These are phyloP conservation scores for Pyrus bretschneideri DNA, from an alignment of 306 rosid species.

Conservation along the genomic window DNA sequence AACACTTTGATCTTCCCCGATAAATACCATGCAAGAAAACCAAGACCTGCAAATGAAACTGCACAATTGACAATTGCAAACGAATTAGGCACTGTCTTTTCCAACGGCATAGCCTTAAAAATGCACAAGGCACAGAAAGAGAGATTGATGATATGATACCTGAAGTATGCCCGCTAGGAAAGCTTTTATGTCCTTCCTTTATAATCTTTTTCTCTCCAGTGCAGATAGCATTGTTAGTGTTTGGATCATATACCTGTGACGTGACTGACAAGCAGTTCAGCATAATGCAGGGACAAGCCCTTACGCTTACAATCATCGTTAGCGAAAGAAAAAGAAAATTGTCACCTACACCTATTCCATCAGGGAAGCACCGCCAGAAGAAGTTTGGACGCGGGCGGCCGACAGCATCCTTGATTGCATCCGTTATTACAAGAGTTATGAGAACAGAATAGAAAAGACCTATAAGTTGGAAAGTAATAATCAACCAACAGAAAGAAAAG, in stretches of 20 bases:
- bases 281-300: not conserved
- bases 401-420: constrained; percentile 46
- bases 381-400: constrained; percentile 55
- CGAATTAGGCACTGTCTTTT: constrained; percentile 1
- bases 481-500: not conserved
- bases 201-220: constrained; percentile 14
- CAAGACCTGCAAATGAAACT: constrained; percentile 57
- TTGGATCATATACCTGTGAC: constrained; percentile 24
- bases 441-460: constrained; percentile 34
- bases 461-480: not conserved
- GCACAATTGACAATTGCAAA: constrained; percentile 18
- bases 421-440: constrained; percentile 51
- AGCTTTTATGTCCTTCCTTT: constrained; percentile 54
- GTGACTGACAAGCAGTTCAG: not conserved
- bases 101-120: not conserved
- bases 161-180: constrained; percentile 57
- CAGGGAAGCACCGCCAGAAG: constrained; percentile 43
- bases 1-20: constrained; percentile 47
- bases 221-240: constrained; percentile 28
- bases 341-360: constrained; percentile 31
- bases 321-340: not conserved
- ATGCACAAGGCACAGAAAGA: not conserved
- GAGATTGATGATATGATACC: constrained; percentile 12
- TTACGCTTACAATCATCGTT: too few species aligned
- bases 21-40: constrained; percentile 47